A percentile compares a stretch with the other conserved stretches of the same genome.
Conservation (phyloP, 1,284 basidiomycete species). For the Hymenochaete sp. region DNA sequence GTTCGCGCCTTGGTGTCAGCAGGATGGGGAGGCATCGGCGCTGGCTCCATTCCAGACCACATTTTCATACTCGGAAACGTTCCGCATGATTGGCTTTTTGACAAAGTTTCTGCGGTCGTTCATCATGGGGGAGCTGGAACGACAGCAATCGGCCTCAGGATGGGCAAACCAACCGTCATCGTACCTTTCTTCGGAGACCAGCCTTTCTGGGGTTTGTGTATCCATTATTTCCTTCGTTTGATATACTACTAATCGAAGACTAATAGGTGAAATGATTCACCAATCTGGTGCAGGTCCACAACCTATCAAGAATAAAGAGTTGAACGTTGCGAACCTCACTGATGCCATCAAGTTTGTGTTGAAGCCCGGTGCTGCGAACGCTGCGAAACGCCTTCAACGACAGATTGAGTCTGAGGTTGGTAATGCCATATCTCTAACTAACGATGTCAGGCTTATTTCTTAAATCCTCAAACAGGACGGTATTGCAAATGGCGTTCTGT, state of each 20-base stretch:
- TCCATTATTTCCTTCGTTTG: not conserved
- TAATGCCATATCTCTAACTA: not conserved
- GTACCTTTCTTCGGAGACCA: conserved; percentile 71
- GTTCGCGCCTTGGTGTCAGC: conserved; percentile 54
- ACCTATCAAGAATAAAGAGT: conserved; percentile 47
- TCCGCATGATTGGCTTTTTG: conserved; percentile 68
- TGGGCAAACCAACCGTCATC: conserved; percentile 56
- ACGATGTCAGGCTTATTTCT: not conserved
- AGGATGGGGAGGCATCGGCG: conserved; percentile 52
- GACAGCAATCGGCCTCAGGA: conserved; percentile 52
- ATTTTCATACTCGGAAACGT: conserved; percentile 56
- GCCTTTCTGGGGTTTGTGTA: conserved; percentile 33
- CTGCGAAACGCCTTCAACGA: conserved; percentile 43
- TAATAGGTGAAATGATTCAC: conserved; percentile 45
- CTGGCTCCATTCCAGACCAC: conserved; percentile 37
- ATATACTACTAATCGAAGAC: not conserved
- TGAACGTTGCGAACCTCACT: conserved; percentile 43
- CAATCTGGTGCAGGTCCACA: conserved; percentile 54
- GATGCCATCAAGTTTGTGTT: conserved; percentile 45
- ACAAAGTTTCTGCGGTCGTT: conserved; percentile 54
- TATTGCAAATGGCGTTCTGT: conserved; percentile 39
- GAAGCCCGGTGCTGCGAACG: conserved; percentile 35
- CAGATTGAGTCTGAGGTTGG: conserved; percentile 44
- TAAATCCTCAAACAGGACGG: conserved; percentile 33
- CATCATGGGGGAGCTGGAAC: conserved; percentile 68